Evolutionary conservation across 108 stramenopile species (phyloP).

Genomic region (Fragilaria crotonensis): DNA sequence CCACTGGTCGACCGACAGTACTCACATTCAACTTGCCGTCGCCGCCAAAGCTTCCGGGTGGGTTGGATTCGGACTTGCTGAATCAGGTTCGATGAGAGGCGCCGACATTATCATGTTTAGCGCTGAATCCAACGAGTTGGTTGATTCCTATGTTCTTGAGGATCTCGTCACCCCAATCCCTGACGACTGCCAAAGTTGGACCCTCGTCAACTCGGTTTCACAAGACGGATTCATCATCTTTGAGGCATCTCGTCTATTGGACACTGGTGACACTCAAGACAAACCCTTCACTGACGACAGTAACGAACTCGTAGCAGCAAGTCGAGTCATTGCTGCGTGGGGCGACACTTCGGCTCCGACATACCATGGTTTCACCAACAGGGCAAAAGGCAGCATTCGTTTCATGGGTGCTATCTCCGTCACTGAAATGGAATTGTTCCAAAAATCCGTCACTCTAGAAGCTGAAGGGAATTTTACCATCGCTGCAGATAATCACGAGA

Average conservation of each 20-base stretch:
- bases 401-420: conserved; percentile 23
- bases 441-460: background rate
- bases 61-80: conserved; percentile 36
- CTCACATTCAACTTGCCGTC: conserved; percentile 19
- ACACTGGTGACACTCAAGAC: conserved; percentile 47
- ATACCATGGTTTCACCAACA: conserved; percentile 34
- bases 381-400: conserved; percentile 30
- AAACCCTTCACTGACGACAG: conserved; percentile 22
- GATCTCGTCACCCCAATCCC: background rate
- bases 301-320: conserved; percentile 8
- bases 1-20: conserved; percentile 28
- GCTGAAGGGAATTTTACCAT: conserved; percentile 34
- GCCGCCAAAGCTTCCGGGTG: conserved; percentile 36
- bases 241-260: conserved; percentile 29
- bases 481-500: conserved; percentile 11
- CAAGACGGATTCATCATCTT: conserved; percentile 40
- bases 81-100: conserved; percentile 34
- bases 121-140: conserved; percentile 3
- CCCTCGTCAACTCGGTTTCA: conserved; percentile 6
- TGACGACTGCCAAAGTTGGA: conserved; percentile 45
- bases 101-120: conserved; percentile 31
- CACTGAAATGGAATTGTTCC: background rate
- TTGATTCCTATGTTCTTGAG: conserved; percentile 41
- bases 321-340: conserved; percentile 55
- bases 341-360: conserved; percentile 22